A percentile compares a stretch with the other conserved stretches of the same genome.
These are phyloP conservation scores for Globisporangium nodosum DNA, from an alignment of 352 stramenopile species.

Conservation along the genomic window DNA sequence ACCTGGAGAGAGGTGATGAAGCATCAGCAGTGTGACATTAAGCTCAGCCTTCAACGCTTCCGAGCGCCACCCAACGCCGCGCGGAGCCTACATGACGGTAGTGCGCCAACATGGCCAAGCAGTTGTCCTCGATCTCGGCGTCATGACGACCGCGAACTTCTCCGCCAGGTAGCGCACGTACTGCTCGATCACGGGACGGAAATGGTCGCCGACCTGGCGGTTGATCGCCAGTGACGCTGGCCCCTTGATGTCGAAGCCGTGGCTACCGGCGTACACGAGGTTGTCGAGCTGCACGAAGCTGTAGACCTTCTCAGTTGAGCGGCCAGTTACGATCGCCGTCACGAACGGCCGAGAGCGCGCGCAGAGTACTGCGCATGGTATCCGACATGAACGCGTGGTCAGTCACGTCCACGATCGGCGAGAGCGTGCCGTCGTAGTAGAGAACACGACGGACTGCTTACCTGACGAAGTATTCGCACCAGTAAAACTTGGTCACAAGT, in stretches of 20 bases:
- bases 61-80: not conserved
- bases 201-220: slow-evolving; percentile 51
- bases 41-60: not conserved
- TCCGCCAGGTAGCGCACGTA: slow-evolving; percentile 27
- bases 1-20: slow-evolving; percentile 13
- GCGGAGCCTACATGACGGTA: slow-evolving; percentile 53
- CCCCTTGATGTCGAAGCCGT: slow-evolving; percentile 74
- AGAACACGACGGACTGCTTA: slow-evolving; percentile 78
- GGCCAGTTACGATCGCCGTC: slow-evolving; percentile 67
- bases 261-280: slow-evolving; percentile 74
- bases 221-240: slow-evolving; percentile 26
- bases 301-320: slow-evolving; percentile 71
- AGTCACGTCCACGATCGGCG: slow-evolving; percentile 82
- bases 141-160: slow-evolving; percentile 36
- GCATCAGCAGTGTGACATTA: not conserved
- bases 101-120: slow-evolving; percentile 69
- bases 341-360: slow-evolving; percentile 56
- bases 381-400: slow-evolving; percentile 65
- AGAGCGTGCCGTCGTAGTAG: slow-evolving; percentile 88
- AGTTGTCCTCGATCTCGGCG: slow-evolving; percentile 74
- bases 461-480: slow-evolving; percentile 14
- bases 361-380: slow-evolving; percentile 49
- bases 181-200: slow-evolving; percentile 40
- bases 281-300: slow-evolving; percentile 75
- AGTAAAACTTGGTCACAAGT: no score